These are phyloP conservation scores for Cyberlindnera misumaiensis DNA, from an alignment of 805 yeast genomes.

Conservation along the genomic window DNA sequence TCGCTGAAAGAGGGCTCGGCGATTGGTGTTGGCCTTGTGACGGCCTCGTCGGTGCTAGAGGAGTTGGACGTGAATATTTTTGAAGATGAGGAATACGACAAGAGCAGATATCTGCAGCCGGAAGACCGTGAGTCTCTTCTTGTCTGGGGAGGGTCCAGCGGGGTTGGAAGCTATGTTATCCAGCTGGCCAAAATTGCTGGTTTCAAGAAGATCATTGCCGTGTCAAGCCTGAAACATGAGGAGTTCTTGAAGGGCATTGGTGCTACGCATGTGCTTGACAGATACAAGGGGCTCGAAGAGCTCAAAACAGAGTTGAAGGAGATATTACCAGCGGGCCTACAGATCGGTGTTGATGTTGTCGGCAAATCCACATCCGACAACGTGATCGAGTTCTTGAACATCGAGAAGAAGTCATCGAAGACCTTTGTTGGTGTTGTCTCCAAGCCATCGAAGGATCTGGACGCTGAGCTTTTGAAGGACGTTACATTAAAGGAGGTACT, in stretches of 20 bases:
- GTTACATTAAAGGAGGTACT: slow-evolving; percentile 28
- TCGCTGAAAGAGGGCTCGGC: slow-evolving; percentile 36
- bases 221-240: slow-evolving; percentile 36
- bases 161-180: slow-evolving; percentile 37
- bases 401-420: slow-evolving; percentile 12
- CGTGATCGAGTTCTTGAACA: slow-evolving; percentile 26
- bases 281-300: slow-evolving; percentile 24
- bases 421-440: slow-evolving; percentile 36
- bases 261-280: slow-evolving; percentile 35
- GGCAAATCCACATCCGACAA: slow-evolving; percentile 33
- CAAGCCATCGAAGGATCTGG: slow-evolving; percentile 24
- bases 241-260: slow-evolving; percentile 33
- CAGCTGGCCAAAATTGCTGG: slow-evolving; percentile 36
- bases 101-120: slow-evolving; percentile 2
- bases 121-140: slow-evolving; percentile 21
- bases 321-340: slow-evolving; percentile 24
- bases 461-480: slow-evolving; percentile 16
- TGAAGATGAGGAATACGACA: slow-evolving; percentile 8
- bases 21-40: slow-evolving; percentile 41
- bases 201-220: slow-evolving; percentile 32
- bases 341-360: slow-evolving; percentile 38
- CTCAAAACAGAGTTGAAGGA: slow-evolving; percentile 16
- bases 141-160: slow-evolving; percentile 45
- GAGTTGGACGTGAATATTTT: slow-evolving; percentile 19
- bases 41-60: slow-evolving; percentile 32